phyloP scores from a whole-genome alignment of 768 basidiomycete genomes.

The Hirschioporus abietinus region DNA sequence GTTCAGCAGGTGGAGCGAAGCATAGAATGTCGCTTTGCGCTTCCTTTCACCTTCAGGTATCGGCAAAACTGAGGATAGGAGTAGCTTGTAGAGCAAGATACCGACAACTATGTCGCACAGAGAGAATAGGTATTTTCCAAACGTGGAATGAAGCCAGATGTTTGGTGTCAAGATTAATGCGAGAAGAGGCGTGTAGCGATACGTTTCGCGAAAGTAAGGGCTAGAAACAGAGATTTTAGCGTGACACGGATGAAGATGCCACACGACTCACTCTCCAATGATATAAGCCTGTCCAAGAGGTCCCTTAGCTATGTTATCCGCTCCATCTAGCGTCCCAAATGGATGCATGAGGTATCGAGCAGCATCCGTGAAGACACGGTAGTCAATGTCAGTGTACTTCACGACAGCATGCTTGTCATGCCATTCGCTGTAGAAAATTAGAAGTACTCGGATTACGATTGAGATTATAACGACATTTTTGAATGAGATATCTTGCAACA shows the following conservation, averaged over 20 bases:
- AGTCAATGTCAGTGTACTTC: slow-evolving; percentile 99
- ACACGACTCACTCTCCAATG: slow-evolving; percentile 69
- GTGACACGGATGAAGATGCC: slow-evolving; percentile 9
- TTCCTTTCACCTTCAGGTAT: neutral
- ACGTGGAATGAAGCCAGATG: slow-evolving; percentile 71
- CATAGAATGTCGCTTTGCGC: slow-evolving; percentile 38
- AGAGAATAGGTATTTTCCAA: slow-evolving; percentile 90
- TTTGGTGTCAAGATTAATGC: slow-evolving; percentile 81
- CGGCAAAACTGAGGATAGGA: slow-evolving; percentile 46
- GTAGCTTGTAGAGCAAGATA: slow-evolving; percentile 58
- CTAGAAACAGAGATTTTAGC: slow-evolving; percentile 33
- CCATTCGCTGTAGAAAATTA: slow-evolving; percentile 87
- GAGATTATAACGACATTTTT: slow-evolving; percentile 48
- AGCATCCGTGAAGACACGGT: slow-evolving; percentile 92
- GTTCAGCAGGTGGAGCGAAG: slow-evolving; percentile 78
- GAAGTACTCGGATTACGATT: slow-evolving; percentile 52
- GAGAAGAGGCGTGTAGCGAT: slow-evolving; percentile 93
- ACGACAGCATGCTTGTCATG: slow-evolving; percentile 78
- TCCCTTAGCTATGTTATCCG: slow-evolving; percentile 56
- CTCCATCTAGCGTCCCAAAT: slow-evolving; percentile 16
- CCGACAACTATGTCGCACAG: slow-evolving; percentile 79
- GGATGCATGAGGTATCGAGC: slow-evolving; percentile 61
- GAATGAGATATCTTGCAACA: slow-evolving; percentile 30
- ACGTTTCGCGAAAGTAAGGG: slow-evolving; percentile 88
- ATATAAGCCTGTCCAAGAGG: slow-evolving; percentile 38